Base-by-base conservation (phyloP, 805 yeast genomes). In the Maudiozyma saulgeensis region DNA sequence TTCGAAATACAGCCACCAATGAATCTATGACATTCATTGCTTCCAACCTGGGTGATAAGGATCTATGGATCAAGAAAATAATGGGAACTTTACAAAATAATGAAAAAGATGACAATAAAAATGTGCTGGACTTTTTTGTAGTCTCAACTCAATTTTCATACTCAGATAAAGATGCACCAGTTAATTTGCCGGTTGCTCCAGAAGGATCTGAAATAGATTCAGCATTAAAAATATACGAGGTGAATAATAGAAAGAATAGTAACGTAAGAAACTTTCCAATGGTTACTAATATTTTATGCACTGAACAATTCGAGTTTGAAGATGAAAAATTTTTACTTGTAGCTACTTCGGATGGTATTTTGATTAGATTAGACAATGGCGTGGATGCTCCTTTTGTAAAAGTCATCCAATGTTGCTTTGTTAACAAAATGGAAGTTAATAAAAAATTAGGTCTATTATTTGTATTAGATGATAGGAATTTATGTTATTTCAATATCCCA, bases 311-410 rank as follows among this genome's bases (percentile, higher is more conserved):
- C 52, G 62, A 58, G 13, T 74, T 70, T 55, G 72, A 74, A 28
- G 75, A 72, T 3, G 70, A 71, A 21, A 66, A 59, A 11, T 82
- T 75, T 51, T 63, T 72, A 41, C 62, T 85, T 2, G 60, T 83
- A 19, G 96, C 93, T 1, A 70, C 84, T 2, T 73, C 73, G 1
- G 66, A 71, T 47, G 96, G 96, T 0, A 65, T 88, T 1, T 84
- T 75, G 55, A 64, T 85, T 53, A 63, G 74, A 11, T 21, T 43
- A 31, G 55, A 56, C 8, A 38, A 35, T 7, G 56, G 46, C 1
- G 44, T 18, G 4, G 52, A 50, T 12, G 39, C 41, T 28, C 44
- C 45, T 7, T 59, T 62, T 44, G 49, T 56, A 2, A 57, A 49
- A 39, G 44, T 61, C 19, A 38, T 61, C 15, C 55, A 76, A 52